Percentiles rank a stretch among this genome's conserved stretches.
phyloP scores from a whole-genome alignment of 192 early-diverging fungal genomes.

The Diversispora eburnea region DNA sequence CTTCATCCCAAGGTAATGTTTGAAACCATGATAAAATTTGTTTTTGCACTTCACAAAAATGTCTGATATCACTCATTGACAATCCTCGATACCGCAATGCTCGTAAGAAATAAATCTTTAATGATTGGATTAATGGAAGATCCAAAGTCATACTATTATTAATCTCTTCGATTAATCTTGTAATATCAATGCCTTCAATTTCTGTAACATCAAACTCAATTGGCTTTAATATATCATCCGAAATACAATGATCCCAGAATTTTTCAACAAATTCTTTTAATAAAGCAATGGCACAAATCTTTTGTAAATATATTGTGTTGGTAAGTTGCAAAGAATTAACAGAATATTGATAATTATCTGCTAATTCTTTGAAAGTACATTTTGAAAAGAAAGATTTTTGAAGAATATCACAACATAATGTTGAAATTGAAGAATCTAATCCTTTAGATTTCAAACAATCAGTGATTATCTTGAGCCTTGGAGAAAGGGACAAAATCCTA shows the following conservation, averaged over 20 bases:
- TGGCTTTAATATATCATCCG: not conserved
- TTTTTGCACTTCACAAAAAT: conserved; percentile 15
- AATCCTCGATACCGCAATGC: not conserved
- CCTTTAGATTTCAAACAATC: not conserved
- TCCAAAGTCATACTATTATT: not conserved
- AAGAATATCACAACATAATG: conserved; percentile 30
- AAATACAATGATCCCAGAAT: conserved; percentile 1
- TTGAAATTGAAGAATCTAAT: conserved; percentile 12
- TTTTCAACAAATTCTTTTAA: conserved; percentile 28
- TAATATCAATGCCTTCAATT: conserved; percentile 1
- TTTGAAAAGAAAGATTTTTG: conserved; percentile 9
- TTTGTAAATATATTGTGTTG: not conserved
- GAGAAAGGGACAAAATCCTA: not conserved
- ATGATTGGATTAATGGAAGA: conserved; percentile 1
- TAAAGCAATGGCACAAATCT: conserved; percentile 18
- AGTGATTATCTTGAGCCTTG: conserved; percentile 19
- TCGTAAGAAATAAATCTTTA: not conserved
- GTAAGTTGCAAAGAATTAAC: not conserved
- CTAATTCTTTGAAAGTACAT: not conserved
- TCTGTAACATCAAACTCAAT: conserved; percentile 17
- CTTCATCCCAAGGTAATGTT: conserved; percentile 18
- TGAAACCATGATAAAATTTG: conserved; percentile 18
- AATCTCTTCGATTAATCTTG: not conserved
- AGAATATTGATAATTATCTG: not conserved
- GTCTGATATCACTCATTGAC: conserved; percentile 12